Evolutionary conservation across 805 yeast genomes (phyloP).

Genomic region (Pichia rugopelliculosa): DNA sequence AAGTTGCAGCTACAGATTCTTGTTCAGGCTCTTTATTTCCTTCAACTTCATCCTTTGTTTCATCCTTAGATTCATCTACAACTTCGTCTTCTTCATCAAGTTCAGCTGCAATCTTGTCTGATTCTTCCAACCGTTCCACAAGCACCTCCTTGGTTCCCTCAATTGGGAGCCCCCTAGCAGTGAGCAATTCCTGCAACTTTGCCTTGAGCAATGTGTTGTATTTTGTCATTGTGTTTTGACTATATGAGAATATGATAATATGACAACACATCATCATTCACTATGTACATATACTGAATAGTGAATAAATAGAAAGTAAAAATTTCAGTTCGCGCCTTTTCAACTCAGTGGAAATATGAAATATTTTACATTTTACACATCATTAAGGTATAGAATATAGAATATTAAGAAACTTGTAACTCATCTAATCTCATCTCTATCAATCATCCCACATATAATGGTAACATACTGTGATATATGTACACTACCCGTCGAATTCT

Average conservation of each 20-base stretch:
- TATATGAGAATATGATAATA: no score
- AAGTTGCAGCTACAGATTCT: conserved; percentile 5
- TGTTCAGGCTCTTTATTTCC: neutral
- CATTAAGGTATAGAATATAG: no score
- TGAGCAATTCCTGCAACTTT: conserved; percentile 74
- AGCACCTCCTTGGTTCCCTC: conserved; percentile 80
- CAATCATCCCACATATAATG: neutral
- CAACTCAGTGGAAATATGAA: no score
- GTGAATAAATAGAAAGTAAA: no score
- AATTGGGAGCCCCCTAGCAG: conserved; percentile 55
- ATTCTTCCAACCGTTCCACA: conserved; percentile 54
- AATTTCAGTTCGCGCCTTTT: no score
- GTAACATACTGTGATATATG: conserved; percentile 73
- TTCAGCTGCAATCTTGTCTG: conserved; percentile 36
- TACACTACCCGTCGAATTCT: conserved; percentile 81
- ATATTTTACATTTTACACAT: no score
- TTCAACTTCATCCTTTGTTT: conserved; percentile 10
- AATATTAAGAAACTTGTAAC: no score
- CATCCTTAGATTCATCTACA: conserved; percentile 10
- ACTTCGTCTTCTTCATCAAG: conserved; percentile 18
- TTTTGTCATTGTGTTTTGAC: no score
- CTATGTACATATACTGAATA: no score
- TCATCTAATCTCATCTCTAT: no score
- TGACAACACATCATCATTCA: no score
- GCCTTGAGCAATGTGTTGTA: conserved; percentile 69